Conservation (phyloP, 2,329 filamentous ascomycete species). For the Curvularia lunata region DNA sequence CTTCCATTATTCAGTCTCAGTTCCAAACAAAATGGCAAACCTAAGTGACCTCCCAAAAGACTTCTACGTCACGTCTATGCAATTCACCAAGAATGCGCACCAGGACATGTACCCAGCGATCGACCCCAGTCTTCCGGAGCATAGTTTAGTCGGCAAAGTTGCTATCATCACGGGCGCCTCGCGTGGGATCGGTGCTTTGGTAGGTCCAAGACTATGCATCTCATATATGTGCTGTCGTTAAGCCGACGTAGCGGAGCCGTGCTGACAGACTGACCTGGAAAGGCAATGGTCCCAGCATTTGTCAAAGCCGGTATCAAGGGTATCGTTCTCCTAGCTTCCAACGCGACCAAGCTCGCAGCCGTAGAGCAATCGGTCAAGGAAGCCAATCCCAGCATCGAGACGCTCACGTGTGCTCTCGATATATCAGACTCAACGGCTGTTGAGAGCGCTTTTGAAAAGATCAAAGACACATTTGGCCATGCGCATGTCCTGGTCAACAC, state of each 20-base stretch:
- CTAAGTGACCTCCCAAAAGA: constrained; percentile 21
- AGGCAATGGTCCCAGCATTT: constrained; percentile 45
- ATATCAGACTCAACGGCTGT: constrained; percentile 31
- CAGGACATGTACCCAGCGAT: constrained; percentile 50
- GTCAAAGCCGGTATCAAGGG: constrained; percentile 44
- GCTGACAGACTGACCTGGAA: neutral
- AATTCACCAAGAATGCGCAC: constrained; percentile 30
- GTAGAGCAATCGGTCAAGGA: constrained; percentile 31
- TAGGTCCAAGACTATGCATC: constrained; percentile 11
- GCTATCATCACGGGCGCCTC: constrained; percentile 52
- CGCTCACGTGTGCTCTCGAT: constrained; percentile 40
- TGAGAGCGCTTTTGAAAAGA: constrained; percentile 20
- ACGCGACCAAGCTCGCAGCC: constrained; percentile 32
- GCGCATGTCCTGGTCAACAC: constrained; percentile 30
- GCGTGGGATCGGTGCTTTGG: constrained; percentile 46
- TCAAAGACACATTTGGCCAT: constrained; percentile 25
- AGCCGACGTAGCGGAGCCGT: neutral
- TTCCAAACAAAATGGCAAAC: constrained; percentile 11
- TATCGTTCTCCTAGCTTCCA: constrained; percentile 43
- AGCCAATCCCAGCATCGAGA: constrained; percentile 39
- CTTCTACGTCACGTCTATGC: constrained; percentile 19
- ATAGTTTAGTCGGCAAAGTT: constrained; percentile 47
- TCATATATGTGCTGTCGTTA: neutral
- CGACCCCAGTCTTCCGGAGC: constrained; percentile 42
- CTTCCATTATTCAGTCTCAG: neutral